Conservation (phyloP, 306 rosid species). For the Gillenia trifoliata region DNA sequence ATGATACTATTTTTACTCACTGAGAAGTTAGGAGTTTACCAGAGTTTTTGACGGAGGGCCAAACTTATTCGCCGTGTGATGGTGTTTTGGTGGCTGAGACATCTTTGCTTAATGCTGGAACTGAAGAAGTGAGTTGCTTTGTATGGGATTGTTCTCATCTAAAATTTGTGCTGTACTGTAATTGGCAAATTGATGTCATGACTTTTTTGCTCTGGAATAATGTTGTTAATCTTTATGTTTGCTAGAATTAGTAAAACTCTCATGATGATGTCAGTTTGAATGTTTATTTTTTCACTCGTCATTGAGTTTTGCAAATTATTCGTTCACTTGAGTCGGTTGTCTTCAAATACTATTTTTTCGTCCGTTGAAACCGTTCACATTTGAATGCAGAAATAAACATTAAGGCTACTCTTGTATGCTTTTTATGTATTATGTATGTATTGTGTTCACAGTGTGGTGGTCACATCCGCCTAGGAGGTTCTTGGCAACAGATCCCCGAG, state of each 20-base stretch:
- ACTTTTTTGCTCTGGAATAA: background rate
- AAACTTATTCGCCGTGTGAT: background rate
- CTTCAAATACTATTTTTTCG: background rate
- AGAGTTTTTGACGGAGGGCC: background rate
- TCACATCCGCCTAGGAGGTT: background rate
- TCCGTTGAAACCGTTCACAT: background rate
- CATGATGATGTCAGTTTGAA: background rate
- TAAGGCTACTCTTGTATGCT: background rate
- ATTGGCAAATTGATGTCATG: background rate
- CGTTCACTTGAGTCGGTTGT: background rate
- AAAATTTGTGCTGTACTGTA: background rate
- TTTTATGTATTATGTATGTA: background rate
- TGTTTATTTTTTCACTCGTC: background rate
- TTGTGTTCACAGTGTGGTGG: background rate
- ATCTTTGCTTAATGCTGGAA: slow-evolving; percentile 11
- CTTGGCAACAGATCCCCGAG: background rate
- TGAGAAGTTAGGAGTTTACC: slow-evolving; percentile 21
- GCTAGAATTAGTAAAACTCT: background rate
- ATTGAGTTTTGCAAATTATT: background rate
- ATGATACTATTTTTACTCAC: slow-evolving; percentile 77
- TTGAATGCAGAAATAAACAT: background rate
- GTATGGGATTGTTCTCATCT: background rate
- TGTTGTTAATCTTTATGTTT: background rate
- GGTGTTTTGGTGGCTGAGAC: background rate
- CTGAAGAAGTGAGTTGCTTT: slow-evolving; percentile 13